Evolutionary conservation across 768 basidiomycete genomes (phyloP).

Genomic region (Tylopilus cervinicoccineus): DNA sequence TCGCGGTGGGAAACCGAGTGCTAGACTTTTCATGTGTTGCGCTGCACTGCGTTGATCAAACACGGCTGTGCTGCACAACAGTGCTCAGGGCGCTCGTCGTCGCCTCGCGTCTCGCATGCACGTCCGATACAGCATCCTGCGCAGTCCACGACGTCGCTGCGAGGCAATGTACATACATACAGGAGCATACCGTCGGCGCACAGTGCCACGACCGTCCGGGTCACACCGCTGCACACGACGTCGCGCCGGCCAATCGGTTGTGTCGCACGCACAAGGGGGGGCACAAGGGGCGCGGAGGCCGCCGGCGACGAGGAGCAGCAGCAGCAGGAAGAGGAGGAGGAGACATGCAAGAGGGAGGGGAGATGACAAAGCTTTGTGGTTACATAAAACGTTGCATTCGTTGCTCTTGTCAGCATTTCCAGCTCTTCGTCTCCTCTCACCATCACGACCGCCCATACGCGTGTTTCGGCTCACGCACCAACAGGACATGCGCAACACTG

Average conservation of each 20-base stretch:
- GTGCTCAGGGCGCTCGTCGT: no score
- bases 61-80: constrained; percentile 6
- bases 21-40: not conserved
- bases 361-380: constrained; percentile 34
- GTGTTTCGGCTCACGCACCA: not conserved
- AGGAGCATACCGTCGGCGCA: no score
- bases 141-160: no score
- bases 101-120: not conserved
- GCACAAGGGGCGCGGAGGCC: not conserved
- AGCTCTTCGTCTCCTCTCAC: constrained; percentile 32
- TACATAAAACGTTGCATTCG: constrained; percentile 31
- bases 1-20: not conserved
- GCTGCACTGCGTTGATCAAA: constrained; percentile 12
- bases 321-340: no score
- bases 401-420: constrained; percentile 33
- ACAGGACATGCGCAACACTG: constrained; percentile 1
- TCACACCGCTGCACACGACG: no score
- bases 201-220: no score
- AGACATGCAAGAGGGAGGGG: not conserved
- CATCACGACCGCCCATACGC: constrained; percentile 18
- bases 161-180: not conserved
- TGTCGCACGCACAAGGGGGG: no score
- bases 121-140: not conserved
- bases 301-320: not conserved
- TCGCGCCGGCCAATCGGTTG: no score